Conservation (phyloP, 768 basidiomycete genomes). For the Xerocomellus chrysenteron region DNA sequence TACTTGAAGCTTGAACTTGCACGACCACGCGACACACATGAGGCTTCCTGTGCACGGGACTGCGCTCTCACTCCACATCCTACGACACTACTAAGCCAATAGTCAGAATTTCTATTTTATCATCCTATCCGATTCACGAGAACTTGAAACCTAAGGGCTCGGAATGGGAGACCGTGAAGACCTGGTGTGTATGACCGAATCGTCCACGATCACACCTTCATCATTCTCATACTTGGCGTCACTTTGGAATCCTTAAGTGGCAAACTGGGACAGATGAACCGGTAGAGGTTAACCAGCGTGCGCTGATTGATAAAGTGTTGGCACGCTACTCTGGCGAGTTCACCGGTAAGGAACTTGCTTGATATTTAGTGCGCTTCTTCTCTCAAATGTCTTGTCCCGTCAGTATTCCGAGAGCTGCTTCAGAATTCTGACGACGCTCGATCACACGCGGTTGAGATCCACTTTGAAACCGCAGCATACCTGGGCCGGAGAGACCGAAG, state of each 20-base stretch:
- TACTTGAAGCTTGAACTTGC: too few relatives aligned
- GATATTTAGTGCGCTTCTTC: too few relatives aligned
- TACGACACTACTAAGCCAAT: too few relatives aligned
- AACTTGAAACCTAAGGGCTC: not conserved
- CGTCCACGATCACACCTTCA: not conserved
- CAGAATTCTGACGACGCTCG: slow-evolving; percentile 97
- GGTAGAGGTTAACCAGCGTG: slow-evolving; percentile 88
- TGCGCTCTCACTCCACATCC: too few relatives aligned
- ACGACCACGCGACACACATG: too few relatives aligned
- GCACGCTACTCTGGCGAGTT: slow-evolving; percentile 94
- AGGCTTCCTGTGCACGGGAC: too few relatives aligned
- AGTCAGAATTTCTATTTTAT: too few relatives aligned
- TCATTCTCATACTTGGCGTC: not conserved
- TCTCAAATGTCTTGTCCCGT: too few relatives aligned
- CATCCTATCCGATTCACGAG: too few relatives aligned
- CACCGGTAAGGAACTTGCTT: slow-evolving; percentile 45
- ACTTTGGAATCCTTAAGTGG: slow-evolving; percentile 31
- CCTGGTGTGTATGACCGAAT: not conserved
- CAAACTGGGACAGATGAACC: slow-evolving; percentile 55
- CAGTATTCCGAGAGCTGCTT: slow-evolving; percentile 77
- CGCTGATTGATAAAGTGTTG: slow-evolving; percentile 90
- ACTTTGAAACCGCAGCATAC: slow-evolving; percentile 61
- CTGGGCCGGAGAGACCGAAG: slow-evolving; percentile 16
- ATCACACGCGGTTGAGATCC: slow-evolving; percentile 70
- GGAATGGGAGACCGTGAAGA: not conserved